Conservation (phyloP, 805 yeast genomes). For the Metschnikowia lachancei region DNA sequence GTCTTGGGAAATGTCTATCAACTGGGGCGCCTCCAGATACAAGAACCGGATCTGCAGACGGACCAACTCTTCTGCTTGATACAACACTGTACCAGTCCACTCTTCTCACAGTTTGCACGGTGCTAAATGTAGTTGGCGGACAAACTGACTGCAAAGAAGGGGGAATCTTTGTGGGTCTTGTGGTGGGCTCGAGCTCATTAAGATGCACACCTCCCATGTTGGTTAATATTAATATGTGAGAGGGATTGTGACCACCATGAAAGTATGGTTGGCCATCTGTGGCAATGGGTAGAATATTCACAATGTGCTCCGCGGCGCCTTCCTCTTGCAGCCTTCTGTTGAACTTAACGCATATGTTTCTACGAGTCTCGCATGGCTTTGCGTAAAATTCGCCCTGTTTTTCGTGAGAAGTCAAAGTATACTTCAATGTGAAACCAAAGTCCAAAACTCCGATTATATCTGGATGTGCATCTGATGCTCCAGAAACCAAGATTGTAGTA, state of each 20-base stretch:
- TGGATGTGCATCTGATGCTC: conserved; percentile 50
- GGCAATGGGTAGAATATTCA: conserved; percentile 31
- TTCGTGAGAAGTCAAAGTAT: conserved; percentile 77
- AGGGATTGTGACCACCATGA: conserved; percentile 76
- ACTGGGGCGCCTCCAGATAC: conserved; percentile 82
- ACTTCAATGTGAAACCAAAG: conserved; percentile 76
- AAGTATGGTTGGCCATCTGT: conserved; percentile 63
- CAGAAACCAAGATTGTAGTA: conserved; percentile 68
- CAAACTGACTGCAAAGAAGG: conserved; percentile 76
- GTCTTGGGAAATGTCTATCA: conserved; percentile 23
- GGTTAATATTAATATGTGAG: conserved; percentile 54
- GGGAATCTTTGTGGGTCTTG: conserved; percentile 53
- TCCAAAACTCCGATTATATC: conserved; percentile 52
- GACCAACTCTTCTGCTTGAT: conserved; percentile 32
- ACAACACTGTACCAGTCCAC: conserved; percentile 74
- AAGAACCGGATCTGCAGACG: conserved; percentile 45
- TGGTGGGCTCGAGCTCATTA: conserved; percentile 17
- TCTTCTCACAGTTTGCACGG: conserved; percentile 52
- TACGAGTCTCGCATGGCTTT: conserved; percentile 46
- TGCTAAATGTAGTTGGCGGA: conserved; percentile 61
- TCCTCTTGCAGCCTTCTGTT: conserved; percentile 18
- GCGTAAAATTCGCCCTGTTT: conserved; percentile 78
- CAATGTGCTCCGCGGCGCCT: conserved; percentile 25
- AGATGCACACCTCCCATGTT: conserved; percentile 61
- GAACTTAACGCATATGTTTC: conserved; percentile 28